phyloP scores from a whole-genome alignment of 345 rosid genomes.

The Hibiscus trionum region DNA sequence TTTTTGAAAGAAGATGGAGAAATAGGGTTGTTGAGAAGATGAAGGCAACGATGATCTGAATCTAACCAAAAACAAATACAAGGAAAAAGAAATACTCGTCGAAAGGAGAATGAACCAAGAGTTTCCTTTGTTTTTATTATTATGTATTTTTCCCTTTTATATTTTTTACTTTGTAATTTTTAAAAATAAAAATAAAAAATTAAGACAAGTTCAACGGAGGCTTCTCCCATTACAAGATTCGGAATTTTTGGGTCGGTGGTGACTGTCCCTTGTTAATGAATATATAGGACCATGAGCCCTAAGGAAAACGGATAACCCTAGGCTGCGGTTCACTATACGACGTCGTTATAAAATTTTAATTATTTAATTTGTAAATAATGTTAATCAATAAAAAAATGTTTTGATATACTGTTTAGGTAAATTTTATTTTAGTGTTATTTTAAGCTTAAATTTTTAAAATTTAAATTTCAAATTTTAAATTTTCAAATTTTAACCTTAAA shows the following conservation, averaged over 20 bases:
- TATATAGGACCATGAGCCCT: background rate
- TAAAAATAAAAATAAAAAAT: background rate
- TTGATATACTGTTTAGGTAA: no score
- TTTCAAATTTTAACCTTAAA: no score
- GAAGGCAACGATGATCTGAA: background rate
- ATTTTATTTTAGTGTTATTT: no score
- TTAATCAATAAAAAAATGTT: no score
- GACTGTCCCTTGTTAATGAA: background rate
- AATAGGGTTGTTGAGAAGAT: background rate
- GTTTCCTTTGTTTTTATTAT: slow-evolving; percentile 12
- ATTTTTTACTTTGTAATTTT: background rate
- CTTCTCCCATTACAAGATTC: background rate
- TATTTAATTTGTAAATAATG: background rate
- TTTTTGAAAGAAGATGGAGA: background rate
- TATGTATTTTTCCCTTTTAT: background rate
- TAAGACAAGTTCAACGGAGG: slow-evolving; percentile 1
- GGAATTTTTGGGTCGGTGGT: slow-evolving; percentile 4
- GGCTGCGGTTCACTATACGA: background rate
- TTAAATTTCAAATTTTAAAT: no score
- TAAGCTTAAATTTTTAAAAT: no score
- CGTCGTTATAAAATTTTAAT: background rate
- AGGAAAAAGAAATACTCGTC: slow-evolving; percentile 10
- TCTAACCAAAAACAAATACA: background rate
- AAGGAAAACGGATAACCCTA: background rate
- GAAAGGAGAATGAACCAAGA: slow-evolving; percentile 26